These are phyloP conservation scores for Akanthomyces lecanii DNA, from an alignment of 2,329 filamentous ascomycete species.

Conservation along the genomic window DNA sequence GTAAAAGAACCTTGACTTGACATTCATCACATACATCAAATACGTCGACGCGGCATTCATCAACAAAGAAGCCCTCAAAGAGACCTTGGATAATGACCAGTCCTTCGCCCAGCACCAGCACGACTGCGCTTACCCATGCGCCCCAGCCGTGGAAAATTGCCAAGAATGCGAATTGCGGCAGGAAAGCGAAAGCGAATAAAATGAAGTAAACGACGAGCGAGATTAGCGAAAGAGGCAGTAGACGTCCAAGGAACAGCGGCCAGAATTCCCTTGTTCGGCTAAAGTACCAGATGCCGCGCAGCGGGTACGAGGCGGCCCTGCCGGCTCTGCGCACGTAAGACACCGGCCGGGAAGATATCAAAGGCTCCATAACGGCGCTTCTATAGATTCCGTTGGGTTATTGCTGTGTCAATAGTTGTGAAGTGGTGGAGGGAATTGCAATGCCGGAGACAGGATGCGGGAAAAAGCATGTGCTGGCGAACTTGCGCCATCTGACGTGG, in stretches of 20 bases:
- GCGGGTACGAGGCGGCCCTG: constrained; percentile 50
- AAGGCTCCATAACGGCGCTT: background rate
- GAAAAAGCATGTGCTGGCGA: background rate
- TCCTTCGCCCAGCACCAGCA: constrained; percentile 81
- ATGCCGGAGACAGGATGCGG: background rate
- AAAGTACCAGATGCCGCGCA: constrained; percentile 81
- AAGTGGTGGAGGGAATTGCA: background rate
- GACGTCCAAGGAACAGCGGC: constrained; percentile 70
- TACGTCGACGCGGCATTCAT: constrained; percentile 72
- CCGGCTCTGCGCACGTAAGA: constrained; percentile 42
- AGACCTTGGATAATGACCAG: constrained; percentile 65
- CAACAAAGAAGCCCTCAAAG: constrained; percentile 78
- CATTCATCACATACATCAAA: constrained; percentile 65
- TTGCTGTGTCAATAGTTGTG: background rate
- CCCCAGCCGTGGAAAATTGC: constrained; percentile 81
- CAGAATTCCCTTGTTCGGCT: constrained; percentile 71
- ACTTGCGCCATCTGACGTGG: background rate
- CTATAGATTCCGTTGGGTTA: background rate
- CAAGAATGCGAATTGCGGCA: constrained; percentile 85
- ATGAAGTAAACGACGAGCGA: constrained; percentile 79
- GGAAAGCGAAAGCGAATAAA: constrained; percentile 81
- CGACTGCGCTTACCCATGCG: constrained; percentile 85
- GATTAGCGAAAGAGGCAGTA: constrained; percentile 77
- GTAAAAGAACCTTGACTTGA: constrained; percentile 13
- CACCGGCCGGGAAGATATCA: constrained; percentile 28